Conservation (phyloP, 441 rosid species). For the Croton setiger region DNA sequence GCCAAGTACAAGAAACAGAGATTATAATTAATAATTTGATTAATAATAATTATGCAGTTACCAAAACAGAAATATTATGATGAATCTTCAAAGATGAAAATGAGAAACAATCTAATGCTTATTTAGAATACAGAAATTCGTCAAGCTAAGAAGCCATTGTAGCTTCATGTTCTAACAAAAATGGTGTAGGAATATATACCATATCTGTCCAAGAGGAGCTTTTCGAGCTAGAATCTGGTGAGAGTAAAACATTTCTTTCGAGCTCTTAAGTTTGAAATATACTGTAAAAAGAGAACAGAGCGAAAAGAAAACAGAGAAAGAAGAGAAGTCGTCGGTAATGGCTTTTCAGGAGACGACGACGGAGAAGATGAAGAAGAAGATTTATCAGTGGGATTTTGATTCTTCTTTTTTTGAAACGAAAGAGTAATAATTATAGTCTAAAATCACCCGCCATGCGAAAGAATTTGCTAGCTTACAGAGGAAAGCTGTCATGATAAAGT, state of each 20-base stretch:
- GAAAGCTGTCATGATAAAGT: neutral
- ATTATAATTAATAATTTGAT: neutral
- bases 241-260: slow-evolving; percentile 71
- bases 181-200: slow-evolving; percentile 31
- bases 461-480: neutral
- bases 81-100: neutral
- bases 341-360: neutral
- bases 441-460: neutral
- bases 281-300: neutral
- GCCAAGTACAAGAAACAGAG: slow-evolving; percentile 8
- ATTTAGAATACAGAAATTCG: neutral
- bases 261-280: neutral
- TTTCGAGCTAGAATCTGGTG: slow-evolving; percentile 91
- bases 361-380: neutral
- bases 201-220: slow-evolving; percentile 87
- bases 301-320: neutral
- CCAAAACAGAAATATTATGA: neutral
- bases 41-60: neutral
- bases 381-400: neutral
- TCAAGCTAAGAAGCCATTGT: neutral
- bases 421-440: too few species aligned
- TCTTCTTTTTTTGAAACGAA: neutral
- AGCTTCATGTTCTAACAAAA: neutral
- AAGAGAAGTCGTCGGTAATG: neutral
- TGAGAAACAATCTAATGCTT: neutral